A percentile compares a stretch with the other conserved stretches of the same genome.
Conservation (phyloP, 768 basidiomycete species). For the Melanogaster broomeanus region DNA sequence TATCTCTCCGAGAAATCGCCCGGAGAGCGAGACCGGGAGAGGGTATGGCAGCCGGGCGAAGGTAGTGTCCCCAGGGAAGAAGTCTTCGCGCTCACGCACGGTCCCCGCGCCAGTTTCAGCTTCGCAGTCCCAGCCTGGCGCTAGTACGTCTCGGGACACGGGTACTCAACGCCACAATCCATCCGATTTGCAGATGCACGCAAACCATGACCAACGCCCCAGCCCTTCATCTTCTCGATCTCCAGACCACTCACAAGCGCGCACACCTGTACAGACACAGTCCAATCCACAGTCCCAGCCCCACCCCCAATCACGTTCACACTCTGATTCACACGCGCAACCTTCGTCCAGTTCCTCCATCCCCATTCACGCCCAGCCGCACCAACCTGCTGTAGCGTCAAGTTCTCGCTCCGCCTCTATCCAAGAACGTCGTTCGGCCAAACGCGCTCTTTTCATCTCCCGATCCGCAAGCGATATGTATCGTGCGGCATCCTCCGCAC, state of each 20-base stretch:
- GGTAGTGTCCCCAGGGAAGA: neutral
- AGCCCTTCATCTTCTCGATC: conserved; percentile 1
- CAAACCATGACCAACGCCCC: neutral
- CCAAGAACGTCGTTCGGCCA: conserved; percentile 9
- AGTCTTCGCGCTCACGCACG: neutral
- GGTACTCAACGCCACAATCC: neutral
- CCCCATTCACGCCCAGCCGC: neutral
- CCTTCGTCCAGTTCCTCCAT: neutral
- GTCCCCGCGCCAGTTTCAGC: neutral
- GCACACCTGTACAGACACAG: neutral
- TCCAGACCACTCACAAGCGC: conserved; percentile 1
- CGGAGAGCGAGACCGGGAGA: neutral
- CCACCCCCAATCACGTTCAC: neutral
- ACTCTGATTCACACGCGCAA: neutral
- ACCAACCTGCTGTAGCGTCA: neutral
- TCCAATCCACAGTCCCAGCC: neutral
- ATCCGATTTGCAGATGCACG: conserved; percentile 3
- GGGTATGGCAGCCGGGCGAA: neutral
- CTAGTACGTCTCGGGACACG: neutral
- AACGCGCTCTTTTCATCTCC: conserved; percentile 14
- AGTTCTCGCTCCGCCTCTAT: neutral
- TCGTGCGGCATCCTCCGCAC: neutral
- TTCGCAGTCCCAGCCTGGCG: neutral
- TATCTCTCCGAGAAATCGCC: conserved; percentile 3
- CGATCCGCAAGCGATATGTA: conserved; percentile 28